Evolutionary conservation across 352 stramenopile genomes (phyloP), one percentile per base, ranked within the genome.

Genomic region (Porosira glacialis): DNA sequence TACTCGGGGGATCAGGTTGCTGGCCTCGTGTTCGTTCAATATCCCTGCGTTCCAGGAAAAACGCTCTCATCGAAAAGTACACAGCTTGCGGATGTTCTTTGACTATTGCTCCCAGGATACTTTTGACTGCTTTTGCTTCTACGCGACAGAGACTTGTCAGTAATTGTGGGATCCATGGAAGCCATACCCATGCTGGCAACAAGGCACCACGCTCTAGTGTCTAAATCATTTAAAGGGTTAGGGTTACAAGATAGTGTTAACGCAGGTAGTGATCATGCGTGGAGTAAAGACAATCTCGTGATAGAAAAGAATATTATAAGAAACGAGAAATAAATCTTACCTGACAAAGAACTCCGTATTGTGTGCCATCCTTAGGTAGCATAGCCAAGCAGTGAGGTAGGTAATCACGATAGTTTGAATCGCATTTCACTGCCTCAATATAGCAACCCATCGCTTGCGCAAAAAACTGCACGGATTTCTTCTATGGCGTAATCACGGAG

Each of bases 121-220:
- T 33, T 59, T 92, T 93, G 11, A 81, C 62, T 8, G 82, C 70
- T 30, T 43, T 77, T 19, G 94, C 94, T 85, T 98, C 95, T 0
- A 91, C 86, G 7, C 95, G 88, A 15, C 90, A 96, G 22, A 98
- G 90, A 7, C 94, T 93, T 72, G 96, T 96, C 11, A 99, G 83
- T 19, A 99, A 71, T 65, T 98, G 95, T 17, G 95, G 95, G 50
- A 98, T 97, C 95, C 96, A 98, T 35, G 97, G 95, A 31, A 99
- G 95, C 96, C 96, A 99, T 52, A 98, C 95, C 95, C 95, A 98
- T 59, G 97, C 95, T 19, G 95, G 96, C 13, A 98, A 80, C 51
- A 94, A 87, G 62, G 94, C 94, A 53, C 93, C 94, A 68, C 97
- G 91, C 11, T 87, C 93, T 80, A 98, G 94, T 51, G 99, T n/a